Evolutionary conservation across 148 eudicot genomes (phyloP).

Genomic region (Dianthus caryophyllus): DNA sequence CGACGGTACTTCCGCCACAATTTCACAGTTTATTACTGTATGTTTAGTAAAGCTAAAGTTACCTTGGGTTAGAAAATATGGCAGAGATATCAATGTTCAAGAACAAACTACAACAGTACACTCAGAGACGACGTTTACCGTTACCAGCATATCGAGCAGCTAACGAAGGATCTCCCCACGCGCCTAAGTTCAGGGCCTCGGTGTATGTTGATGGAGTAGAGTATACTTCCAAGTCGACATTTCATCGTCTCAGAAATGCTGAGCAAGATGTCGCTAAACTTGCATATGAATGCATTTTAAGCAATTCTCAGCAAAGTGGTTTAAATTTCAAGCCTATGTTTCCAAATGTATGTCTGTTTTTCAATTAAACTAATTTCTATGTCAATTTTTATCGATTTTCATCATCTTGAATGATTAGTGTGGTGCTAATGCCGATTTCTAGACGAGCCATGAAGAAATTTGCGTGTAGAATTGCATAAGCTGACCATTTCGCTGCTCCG

Average conservation of each 20-base stretch:
- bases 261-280: constrained; percentile 29
- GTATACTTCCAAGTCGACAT: constrained; percentile 25
- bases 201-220: constrained; percentile 30
- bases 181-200: constrained; percentile 21
- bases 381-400: neutral
- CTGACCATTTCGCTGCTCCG: no score
- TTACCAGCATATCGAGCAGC: constrained; percentile 28
- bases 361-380: neutral
- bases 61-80: neutral
- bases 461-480: no score
- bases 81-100: constrained; percentile 18
- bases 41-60: no score
- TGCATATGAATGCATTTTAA: constrained; percentile 24
- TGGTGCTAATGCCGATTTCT: no score
- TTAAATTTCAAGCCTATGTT: neutral
- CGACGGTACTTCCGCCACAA: no score
- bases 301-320: constrained; percentile 18
- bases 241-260: constrained; percentile 24
- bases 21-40: no score
- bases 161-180: constrained; percentile 26
- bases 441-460: no score
- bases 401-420: no score
- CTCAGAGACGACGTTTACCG: constrained; percentile 22
- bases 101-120: constrained; percentile 27
- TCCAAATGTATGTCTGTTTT: constrained; percentile 5